These are phyloP conservation scores for Trichosporon asahii DNA, from an alignment of 1,284 basidiomycete genomes.

Conservation along the genomic window DNA sequence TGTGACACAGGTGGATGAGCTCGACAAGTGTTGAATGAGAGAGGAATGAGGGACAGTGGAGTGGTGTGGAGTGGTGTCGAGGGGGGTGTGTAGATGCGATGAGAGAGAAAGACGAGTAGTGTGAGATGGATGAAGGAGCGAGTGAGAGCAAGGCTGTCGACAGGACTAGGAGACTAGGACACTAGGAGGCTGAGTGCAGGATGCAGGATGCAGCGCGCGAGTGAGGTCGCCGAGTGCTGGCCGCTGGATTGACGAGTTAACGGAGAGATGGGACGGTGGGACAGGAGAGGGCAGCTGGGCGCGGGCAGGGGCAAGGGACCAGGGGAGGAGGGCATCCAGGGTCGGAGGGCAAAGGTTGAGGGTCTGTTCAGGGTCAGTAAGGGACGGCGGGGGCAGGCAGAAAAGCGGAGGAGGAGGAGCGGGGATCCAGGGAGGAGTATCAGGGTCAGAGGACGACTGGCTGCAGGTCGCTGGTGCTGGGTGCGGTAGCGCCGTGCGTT, in stretches of 20 bases:
- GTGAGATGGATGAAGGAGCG: not conserved
- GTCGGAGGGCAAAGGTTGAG: not conserved
- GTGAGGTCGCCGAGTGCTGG: not conserved
- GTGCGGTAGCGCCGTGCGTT: not conserved
- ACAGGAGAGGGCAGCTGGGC: not conserved
- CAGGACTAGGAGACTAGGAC: not conserved
- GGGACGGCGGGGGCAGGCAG: not conserved
- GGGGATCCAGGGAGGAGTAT: not conserved
- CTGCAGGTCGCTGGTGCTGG: not conserved
- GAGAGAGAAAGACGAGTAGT: conserved; percentile 2
- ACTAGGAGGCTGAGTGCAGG: not conserved
- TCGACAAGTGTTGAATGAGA: not conserved
- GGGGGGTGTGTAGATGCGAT: not conserved
- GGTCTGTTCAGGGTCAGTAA: not conserved
- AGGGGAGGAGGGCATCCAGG: not conserved
- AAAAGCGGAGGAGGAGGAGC: too few relatives aligned
- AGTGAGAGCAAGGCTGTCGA: not conserved
- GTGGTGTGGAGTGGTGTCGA: not conserved
- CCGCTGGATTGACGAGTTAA: not conserved
- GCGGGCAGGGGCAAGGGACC: not conserved
- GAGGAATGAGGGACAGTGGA: not conserved
- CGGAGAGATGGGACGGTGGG: not conserved
- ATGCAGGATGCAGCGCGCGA: not conserved
- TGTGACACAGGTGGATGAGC: not conserved
- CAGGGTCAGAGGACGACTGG: not conserved